phyloP scores from a whole-genome alignment of 148 eudicot genomes.

The Gaultheria prostrata region DNA sequence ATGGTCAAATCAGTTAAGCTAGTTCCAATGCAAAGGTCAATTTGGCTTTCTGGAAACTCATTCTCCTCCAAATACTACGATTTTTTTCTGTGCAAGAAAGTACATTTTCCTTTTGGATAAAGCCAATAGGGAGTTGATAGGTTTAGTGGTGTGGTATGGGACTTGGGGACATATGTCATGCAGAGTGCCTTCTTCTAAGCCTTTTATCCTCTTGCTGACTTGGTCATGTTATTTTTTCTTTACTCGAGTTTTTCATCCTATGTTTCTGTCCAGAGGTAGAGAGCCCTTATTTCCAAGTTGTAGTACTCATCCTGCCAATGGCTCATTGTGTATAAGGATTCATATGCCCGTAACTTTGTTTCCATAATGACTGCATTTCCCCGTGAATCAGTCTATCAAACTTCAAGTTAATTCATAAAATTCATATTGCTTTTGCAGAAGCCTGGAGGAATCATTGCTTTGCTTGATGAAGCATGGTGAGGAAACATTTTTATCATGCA shows the following conservation, averaged over 20 bases:
- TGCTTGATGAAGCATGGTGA: constrained; percentile 99
- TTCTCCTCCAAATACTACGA: background rate
- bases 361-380: background rate
- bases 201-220: background rate
- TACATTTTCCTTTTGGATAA: background rate
- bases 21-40: background rate
- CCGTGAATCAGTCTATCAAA: background rate
- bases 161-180: background rate
- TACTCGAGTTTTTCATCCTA: background rate
- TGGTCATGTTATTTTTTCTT: background rate
- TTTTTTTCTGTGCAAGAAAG: background rate
- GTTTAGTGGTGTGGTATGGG: background rate
- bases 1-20: background rate
- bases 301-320: background rate
- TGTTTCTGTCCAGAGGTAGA: background rate
- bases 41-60: background rate
- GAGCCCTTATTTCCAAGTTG: background rate
- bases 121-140: background rate
- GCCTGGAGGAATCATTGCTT: constrained; percentile 95
- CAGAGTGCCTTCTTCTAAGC: background rate
- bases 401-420: background rate
- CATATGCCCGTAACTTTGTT: background rate
- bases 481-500: constrained; percentile 15
- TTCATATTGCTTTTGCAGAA: constrained; percentile 59
- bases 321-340: background rate